Evolutionary conservation across 2,329 filamentous ascomycete genomes (phyloP), one percentile per base, ranked within the genome.

Genomic region (Podosphaera fusca): DNA sequence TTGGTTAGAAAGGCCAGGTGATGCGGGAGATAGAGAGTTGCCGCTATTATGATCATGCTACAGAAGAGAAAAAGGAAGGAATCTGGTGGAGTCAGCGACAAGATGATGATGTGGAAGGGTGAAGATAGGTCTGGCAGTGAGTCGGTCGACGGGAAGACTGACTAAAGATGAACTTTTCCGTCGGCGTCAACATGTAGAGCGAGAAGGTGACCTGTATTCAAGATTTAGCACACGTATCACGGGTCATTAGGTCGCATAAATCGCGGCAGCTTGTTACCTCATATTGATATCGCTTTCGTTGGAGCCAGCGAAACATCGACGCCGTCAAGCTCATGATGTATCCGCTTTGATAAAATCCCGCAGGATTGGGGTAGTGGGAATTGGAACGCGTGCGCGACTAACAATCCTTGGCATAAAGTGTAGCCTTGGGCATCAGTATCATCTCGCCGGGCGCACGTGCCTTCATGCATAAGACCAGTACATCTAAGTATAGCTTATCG

Each of bases 161-260:
- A 96, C 92, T 96, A 72, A 96, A 94, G 65, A 95, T 83, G 71
- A 95, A 90, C 70, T 95, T 95, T 75, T 98, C 92, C 56, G 85
- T 88, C 1, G 88, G 85, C 42, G 89, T 95, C 65, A 95, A 84
- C 85, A 98, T 96, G 76, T 98, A 96, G 33, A 96, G 79, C 60
- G 85, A 84, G 71, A 94, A 92, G 10, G 90, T 95, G 69, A 96
- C 90, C 74, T 98, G 34, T 14, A 29, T 14, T 42, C 46, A 35
- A 55, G 8, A 21, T 21, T 21, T 21, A 21, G 21, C 21, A 21
- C 21, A 21, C 21, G 21, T 21, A 21, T 21, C 21, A 21, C 21
- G 21, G 21, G 21, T 21, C 21, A 1, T 21, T 21, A 21, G 21
- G 21, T 21, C 21, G 21, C 21, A 21, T 21, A 21, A 21, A 21